Conservation (phyloP, 108 stramenopile genomes). For the Nitzschia putrida region DNA sequence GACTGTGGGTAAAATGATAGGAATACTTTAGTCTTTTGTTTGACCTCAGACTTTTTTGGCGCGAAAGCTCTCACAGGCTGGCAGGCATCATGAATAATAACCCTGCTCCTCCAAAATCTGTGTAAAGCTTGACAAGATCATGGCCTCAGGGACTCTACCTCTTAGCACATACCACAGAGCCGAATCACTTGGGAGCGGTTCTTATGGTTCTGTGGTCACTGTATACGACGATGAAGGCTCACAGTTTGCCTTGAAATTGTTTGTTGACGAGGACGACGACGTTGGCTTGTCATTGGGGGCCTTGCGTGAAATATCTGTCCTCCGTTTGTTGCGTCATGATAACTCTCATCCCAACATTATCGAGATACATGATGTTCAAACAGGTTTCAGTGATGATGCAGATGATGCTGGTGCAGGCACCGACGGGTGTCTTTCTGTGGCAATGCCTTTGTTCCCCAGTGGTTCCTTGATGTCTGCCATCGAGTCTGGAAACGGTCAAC, state of each 20-base stretch:
- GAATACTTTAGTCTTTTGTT: too few relatives aligned
- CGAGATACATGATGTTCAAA: slow-evolving; percentile 69
- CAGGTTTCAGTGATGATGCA: slow-evolving; percentile 46
- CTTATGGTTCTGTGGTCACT: slow-evolving; percentile 68
- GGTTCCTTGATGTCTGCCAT: slow-evolving; percentile 61
- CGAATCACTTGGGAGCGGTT: slow-evolving; percentile 68
- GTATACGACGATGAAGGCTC: slow-evolving; percentile 87
- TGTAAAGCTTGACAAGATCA: slow-evolving; percentile 7
- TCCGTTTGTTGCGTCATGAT: slow-evolving; percentile 64
- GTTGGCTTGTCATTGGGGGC: slow-evolving; percentile 64
- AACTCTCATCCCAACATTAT: slow-evolving; percentile 80
- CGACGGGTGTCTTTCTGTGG: slow-evolving; percentile 52
- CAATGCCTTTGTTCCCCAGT: slow-evolving; percentile 66
- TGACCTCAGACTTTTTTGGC: too few relatives aligned
- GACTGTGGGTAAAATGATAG: too few relatives aligned
- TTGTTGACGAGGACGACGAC: slow-evolving; percentile 52
- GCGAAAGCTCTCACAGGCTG: too few relatives aligned
- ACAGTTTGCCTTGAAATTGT: slow-evolving; percentile 75
- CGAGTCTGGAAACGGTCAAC: slow-evolving; percentile 19
- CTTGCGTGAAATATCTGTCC: slow-evolving; percentile 73
- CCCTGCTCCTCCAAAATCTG: too few relatives aligned
- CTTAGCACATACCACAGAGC: slow-evolving; percentile 70
- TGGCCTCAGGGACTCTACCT: slow-evolving; percentile 80
- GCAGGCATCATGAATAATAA: too few relatives aligned
- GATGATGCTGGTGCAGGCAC: slow-evolving; percentile 64